Conservation (phyloP, 1,139 yeast species). For the Pichia sp. region DNA sequence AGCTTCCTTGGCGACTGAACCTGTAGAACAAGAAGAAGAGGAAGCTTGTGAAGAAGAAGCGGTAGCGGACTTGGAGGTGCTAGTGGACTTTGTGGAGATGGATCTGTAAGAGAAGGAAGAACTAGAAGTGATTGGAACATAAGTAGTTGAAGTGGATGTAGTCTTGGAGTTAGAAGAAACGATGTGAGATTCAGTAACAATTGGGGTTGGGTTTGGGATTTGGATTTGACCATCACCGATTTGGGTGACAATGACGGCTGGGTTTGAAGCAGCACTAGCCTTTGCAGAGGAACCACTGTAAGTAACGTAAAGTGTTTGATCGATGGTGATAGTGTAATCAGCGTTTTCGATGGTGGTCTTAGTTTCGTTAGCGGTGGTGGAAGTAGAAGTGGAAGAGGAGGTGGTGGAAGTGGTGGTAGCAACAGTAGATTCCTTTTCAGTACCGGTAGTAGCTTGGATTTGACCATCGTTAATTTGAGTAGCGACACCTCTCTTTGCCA, state of each 20-base stretch:
- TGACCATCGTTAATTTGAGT: constrained; percentile 34
- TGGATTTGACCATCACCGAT: constrained; percentile 44
- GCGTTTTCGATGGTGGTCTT: constrained; percentile 38
- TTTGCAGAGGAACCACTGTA: constrained; percentile 37
- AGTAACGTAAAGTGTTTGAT: constrained; percentile 15
- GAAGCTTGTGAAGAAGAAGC: constrained; percentile 32
- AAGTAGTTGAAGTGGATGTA: constrained; percentile 34
- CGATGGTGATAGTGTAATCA: constrained; percentile 31
- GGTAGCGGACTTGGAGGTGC: neutral
- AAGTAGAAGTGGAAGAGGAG: neutral
- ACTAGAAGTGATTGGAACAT: constrained; percentile 30
- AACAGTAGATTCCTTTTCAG: constrained; percentile 19
- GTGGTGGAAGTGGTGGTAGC: neutral
- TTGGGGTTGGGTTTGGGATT: constrained; percentile 29
- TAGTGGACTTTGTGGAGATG: constrained; percentile 27
- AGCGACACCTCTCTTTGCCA: constrained; percentile 29
- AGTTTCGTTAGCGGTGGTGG: constrained; percentile 22
- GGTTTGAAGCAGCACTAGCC: constrained; percentile 16
- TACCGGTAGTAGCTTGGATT: constrained; percentile 36
- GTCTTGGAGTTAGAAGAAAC: constrained; percentile 23
- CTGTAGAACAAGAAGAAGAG: constrained; percentile 33
- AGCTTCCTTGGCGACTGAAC: constrained; percentile 39
- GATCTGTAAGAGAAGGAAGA: constrained; percentile 35
- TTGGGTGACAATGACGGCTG: constrained; percentile 34
- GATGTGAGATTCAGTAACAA: constrained; percentile 23